Evolutionary conservation across 495 filamentous ascomycete species (phyloP), one percentile per base, ranked within the genome.

Genomic region (Cercophora newfieldiana): DNA sequence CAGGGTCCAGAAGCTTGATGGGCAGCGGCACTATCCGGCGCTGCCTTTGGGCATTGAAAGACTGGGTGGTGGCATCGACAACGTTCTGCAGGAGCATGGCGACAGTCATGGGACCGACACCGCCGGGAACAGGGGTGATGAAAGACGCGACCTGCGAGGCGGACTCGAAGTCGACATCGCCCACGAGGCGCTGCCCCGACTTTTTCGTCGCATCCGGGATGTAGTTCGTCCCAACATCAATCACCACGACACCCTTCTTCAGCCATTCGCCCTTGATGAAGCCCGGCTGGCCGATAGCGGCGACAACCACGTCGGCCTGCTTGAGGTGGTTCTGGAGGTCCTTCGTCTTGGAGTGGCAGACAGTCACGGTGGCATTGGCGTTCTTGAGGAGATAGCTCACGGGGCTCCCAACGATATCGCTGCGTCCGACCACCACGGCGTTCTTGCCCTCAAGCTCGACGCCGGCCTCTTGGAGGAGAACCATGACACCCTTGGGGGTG

Each of bases 191-290:
- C 75, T 93, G 85, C 2, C 95, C 96, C 19, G 93, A 96, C 79
- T 97, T 98, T 78, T 90, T 96, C 48, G 91, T 88, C n/a, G 87
- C 84, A 74, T 99, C 95, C n/a, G 90, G 86, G 68, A 97, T 89
- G 82, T 91, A 97, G 80, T 98, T 99, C 62, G 94, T 99, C 55
- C 95, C 95, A 25, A 99, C 95, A 75, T 99, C 95, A 74, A 99
- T 97, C 26, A 99, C 93, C 16, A 98, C 93, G 21, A 85, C 92
- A 24, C 95, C 95, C 10, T 89, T 87, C 81, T 98, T 99, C 70
- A 99, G 75, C 92, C 92, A 97, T 48, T 97, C 93, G 59, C 94
- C 95, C 77, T 92, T 93, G 69, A 99, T 86, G 70, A 96, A 95
- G 63, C 86, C 85, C 3, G 94, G 85, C 73, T 93, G 82, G 33